Conservation (phyloP, 371 early-diverging fungal genomes). For the Actinomortierella wolfii region DNA sequence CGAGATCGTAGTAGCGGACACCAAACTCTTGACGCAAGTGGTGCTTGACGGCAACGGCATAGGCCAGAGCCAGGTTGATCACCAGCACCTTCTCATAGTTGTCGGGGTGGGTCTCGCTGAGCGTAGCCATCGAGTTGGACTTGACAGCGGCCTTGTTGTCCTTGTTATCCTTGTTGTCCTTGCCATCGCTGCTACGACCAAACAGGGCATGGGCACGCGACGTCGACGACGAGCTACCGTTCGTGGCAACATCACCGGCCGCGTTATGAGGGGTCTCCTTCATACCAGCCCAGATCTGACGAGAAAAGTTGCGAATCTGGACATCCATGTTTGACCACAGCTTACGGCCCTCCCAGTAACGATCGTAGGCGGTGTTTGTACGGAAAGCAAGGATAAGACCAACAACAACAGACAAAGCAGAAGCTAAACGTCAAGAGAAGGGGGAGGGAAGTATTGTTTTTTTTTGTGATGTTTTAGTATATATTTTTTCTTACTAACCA, state of each 20-base stretch:
- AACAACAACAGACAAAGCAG: slow-evolving; percentile 64
- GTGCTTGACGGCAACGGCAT: slow-evolving; percentile 70
- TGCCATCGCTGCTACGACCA: slow-evolving; percentile 13
- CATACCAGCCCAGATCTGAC: slow-evolving; percentile 67
- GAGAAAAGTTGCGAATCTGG: slow-evolving; percentile 65
- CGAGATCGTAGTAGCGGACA: slow-evolving; percentile 57
- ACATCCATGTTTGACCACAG: slow-evolving; percentile 61
- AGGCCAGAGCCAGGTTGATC: slow-evolving; percentile 74
- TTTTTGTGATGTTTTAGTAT: background rate
- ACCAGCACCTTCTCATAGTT: slow-evolving; percentile 69
- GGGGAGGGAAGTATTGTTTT: background rate
- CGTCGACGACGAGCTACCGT: slow-evolving; percentile 1
- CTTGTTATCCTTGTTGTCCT: too few relatives aligned
- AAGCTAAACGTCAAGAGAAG: slow-evolving; percentile 29
- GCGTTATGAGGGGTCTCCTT: slow-evolving; percentile 47
- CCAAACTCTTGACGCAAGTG: slow-evolving; percentile 74
- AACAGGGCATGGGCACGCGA: slow-evolving; percentile 19
- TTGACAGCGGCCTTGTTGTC: background rate
- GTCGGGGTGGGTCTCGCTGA: slow-evolving; percentile 11
- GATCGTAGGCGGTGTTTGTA: slow-evolving; percentile 73
- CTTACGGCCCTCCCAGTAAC: slow-evolving; percentile 74
- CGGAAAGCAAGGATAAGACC: slow-evolving; percentile 71
- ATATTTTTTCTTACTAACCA: background rate
- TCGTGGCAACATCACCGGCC: slow-evolving; percentile 1
- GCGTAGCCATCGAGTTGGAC: background rate